A percentile compares a stretch with the other conserved stretches of the same genome.
These are phyloP conservation scores for Venturia aucupariae DNA, from an alignment of 2,329 filamentous ascomycete species.

Conservation along the genomic window DNA sequence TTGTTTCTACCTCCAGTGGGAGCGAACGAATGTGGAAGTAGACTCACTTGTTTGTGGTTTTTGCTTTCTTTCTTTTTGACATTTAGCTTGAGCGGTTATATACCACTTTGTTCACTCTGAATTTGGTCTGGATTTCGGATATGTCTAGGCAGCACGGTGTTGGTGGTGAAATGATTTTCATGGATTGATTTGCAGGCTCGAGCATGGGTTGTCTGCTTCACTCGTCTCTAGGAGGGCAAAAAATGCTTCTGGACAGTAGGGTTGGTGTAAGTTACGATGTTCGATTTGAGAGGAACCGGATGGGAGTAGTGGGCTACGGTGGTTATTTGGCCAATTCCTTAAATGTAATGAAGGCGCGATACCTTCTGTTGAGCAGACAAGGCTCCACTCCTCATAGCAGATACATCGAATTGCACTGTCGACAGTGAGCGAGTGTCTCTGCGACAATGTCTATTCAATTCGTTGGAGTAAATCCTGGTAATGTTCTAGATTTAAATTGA, in stretches of 20 bases:
- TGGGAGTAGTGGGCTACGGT: not conserved
- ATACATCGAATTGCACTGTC: not conserved
- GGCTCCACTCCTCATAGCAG: not conserved
- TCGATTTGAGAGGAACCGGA: not conserved
- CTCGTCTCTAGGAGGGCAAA: not conserved
- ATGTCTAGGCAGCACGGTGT: conserved; percentile 5
- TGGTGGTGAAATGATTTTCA: conserved; percentile 6
- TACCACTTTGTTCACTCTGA: not conserved
- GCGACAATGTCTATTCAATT: too few species aligned
- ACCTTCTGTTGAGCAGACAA: not conserved
- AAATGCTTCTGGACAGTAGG: not conserved
- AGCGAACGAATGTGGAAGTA: not conserved
- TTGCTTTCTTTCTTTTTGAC: not conserved
- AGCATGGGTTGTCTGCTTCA: not conserved
- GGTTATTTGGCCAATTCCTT: not conserved
- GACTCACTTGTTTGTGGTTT: not conserved
- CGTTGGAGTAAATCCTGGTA: too few species aligned
- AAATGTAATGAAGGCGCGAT: not conserved
- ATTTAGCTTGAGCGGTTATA: conserved; percentile 5
- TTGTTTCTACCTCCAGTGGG: not conserved
- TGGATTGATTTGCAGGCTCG: not conserved
- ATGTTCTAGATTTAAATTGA: too few species aligned
- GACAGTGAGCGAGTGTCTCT: too few species aligned
- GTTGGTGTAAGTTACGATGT: not conserved
- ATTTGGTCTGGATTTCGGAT: not conserved